Percentiles rank a stretch among this genome's conserved stretches.
Conservation (phyloP, 495 filamentous ascomycete species). For the Trypethelium eluteriae region DNA sequence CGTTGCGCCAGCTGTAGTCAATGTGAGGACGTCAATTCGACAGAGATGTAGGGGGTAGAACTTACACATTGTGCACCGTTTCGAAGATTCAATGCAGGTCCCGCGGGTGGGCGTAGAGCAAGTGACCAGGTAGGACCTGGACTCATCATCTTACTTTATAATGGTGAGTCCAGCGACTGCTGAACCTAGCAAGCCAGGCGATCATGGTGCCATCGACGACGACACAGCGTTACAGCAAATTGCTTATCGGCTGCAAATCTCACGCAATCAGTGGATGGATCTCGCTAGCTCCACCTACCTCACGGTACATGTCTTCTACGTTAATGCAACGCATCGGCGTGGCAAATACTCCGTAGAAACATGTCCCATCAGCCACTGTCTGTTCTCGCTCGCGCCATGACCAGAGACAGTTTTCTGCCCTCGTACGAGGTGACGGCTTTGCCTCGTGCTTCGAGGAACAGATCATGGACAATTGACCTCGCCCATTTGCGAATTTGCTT, state of each 20-base stretch:
- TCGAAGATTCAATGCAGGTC: neutral
- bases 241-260: constrained; percentile 3
- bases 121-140: neutral
- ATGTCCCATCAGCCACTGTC: neutral
- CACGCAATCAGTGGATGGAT: neutral
- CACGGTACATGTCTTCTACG: neutral
- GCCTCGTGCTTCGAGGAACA: too few relatives aligned
- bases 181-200: neutral
- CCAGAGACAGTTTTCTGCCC: neutral
- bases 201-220: neutral
- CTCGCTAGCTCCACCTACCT: neutral
- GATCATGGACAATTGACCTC: too few relatives aligned
- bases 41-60: neutral
- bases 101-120: neutral
- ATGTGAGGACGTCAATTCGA: neutral
- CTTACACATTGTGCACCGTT: neutral
- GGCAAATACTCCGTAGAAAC: neutral
- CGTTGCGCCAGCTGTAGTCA: neutral
- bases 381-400: neutral
- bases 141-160: neutral
- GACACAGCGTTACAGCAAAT: neutral
- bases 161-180: neutral
- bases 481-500: too few relatives aligned
- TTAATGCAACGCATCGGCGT: neutral
- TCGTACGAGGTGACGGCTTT: too few relatives aligned